Evolutionary conservation across 140 eudicot genomes (phyloP), one percentile per base, ranked within the genome.

Genomic region (Erigeron philadelphicus): DNA sequence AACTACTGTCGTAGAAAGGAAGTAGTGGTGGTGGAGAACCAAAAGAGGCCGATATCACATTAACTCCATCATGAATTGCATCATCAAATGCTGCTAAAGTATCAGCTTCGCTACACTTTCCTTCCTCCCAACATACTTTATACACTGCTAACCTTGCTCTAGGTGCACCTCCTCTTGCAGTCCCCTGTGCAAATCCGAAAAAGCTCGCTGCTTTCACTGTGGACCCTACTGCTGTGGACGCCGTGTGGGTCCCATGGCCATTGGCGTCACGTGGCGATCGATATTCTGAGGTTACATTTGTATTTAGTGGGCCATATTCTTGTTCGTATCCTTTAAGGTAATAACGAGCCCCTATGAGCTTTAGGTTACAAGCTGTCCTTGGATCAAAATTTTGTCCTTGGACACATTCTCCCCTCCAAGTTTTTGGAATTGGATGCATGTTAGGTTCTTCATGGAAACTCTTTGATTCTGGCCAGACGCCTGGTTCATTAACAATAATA

Each of bases 171-270:
- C 97, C 97, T 17, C 95, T 79, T 4, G 91, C 87, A 0, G 75
- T 78, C 40, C 97, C 97, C 38, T 10, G 70, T 7, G 78, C 91
- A n/a, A 86, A 72, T 8, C 88, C 92, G 7, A 65, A 42, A 55
- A 82, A 75, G 61, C 78, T 75, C 7, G 87, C 92, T 35, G 61
- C 71, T 59, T 50, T 47, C 11, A 79, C 87, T 1, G 82, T 63
- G 21, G 89, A 81, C 44, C 95, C 97, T 8, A 79, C 88, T 18
- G 95, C 87, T 2, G 84, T 90, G 8, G 92, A 82, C 9, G 97
- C 89, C 2, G 92, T 87, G 73, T 90, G 95, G 46, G 95, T 87
- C 44, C 97, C 97, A 23, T 90, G 97, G 11, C 97, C 95, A 9
- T 78, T 61, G 19, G 41, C 73, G 47, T 87, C 97, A 1, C 88